Evolutionary conservation across 176 grass and related monocot genomes (phyloP).

Genomic region (Oryza rufipogon): DNA sequence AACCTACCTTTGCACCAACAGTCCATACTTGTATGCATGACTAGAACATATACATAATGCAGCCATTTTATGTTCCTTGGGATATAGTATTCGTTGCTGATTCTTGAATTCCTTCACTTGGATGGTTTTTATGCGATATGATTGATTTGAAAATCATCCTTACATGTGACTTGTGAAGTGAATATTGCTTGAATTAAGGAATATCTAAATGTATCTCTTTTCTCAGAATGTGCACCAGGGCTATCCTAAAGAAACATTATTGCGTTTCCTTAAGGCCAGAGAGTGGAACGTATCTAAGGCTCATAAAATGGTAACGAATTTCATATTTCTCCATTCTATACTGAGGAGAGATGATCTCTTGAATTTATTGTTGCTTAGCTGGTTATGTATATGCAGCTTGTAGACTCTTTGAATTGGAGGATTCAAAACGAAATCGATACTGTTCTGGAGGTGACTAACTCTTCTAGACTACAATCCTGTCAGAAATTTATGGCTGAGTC

Average conservation of each 20-base stretch:
- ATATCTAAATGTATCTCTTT: conserved; percentile 11
- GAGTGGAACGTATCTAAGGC: conserved; percentile 82
- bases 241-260: conserved; percentile 73
- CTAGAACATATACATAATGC: not conserved
- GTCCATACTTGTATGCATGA: not conserved
- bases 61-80: not conserved
- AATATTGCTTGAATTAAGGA: not conserved
- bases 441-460: conserved; percentile 73
- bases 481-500: not conserved
- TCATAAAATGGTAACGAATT: conserved; percentile 87
- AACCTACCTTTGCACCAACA: not conserved
- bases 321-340: not conserved
- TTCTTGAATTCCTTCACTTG: not conserved
- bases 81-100: conserved; percentile 10
- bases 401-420: conserved; percentile 95
- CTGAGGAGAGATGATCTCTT: not conserved
- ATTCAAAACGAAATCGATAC: conserved; percentile 88
- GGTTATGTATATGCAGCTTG: conserved; percentile 55
- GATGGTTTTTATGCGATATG: conserved; percentile 7
- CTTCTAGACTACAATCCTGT: conserved; percentile 33
- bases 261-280: conserved; percentile 91
- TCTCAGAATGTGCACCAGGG: conserved; percentile 93
- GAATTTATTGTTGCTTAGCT: conserved; percentile 21
- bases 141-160: conserved; percentile 35
- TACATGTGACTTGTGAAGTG: conserved; percentile 7